phyloP scores from a whole-genome alignment of 2,329 filamentous ascomycete genomes.

The Mycocentrospora acerina region DNA sequence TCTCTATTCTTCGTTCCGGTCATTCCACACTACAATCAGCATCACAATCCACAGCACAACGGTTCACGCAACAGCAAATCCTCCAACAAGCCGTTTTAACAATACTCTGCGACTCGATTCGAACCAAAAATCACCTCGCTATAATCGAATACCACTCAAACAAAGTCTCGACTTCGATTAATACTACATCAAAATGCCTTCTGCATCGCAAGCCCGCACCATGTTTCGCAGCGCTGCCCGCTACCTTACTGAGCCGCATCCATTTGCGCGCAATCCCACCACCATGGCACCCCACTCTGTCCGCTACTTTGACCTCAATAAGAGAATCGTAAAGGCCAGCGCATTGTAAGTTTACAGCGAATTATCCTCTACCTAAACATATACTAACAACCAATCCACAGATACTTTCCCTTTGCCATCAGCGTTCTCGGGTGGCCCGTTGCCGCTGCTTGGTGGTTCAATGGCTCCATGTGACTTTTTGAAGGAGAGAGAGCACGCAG shows the following conservation, averaged over 20 bases:
- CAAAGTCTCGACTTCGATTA: conserved; percentile 1
- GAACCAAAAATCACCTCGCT: not conserved
- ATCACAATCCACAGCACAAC: conserved; percentile 4
- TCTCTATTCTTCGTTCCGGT: conserved; percentile 3
- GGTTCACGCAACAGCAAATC: conserved; percentile 6
- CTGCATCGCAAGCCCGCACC: conserved; percentile 29
- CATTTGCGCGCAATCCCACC: conserved; percentile 34
- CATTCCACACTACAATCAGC: conserved; percentile 7
- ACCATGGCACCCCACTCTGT: conserved; percentile 26
- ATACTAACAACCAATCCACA: conserved; percentile 8
- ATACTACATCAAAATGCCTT: conserved; percentile 28
- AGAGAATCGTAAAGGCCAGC: conserved; percentile 23
- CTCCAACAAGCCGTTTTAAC: conserved; percentile 3
- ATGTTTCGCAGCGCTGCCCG: conserved; percentile 36
- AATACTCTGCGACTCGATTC: conserved; percentile 1
- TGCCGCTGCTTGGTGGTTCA: conserved; percentile 26
- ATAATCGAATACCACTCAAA: not conserved
- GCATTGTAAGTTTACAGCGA: conserved; percentile 35
- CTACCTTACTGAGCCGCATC: conserved; percentile 40
- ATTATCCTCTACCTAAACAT: not conserved
- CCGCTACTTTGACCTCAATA: conserved; percentile 23
- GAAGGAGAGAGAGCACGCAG: conserved; percentile 11
- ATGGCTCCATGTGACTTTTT: conserved; percentile 35
- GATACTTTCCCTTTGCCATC: conserved; percentile 31
- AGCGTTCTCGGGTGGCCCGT: conserved; percentile 38